phyloP scores from a whole-genome alignment of 495 filamentous ascomycete genomes.

The Trichoderma reesei region DNA sequence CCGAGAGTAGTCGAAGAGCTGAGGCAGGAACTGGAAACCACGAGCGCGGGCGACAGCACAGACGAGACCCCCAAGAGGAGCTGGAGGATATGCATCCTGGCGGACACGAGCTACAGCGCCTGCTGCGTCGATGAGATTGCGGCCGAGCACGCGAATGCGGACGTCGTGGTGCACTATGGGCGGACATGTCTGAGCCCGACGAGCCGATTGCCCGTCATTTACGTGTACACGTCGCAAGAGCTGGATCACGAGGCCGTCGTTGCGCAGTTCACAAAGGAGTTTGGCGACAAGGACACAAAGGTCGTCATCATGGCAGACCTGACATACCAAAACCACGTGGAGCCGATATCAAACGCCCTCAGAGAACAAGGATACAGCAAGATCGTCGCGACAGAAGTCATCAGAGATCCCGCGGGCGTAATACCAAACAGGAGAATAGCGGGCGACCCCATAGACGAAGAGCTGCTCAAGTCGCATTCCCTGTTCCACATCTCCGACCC shows the following conservation, averaged over 20 bases:
- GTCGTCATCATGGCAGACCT: constrained; percentile 85
- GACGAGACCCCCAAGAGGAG: no score
- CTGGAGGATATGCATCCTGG: constrained; percentile 68
- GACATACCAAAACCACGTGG: constrained; percentile 66
- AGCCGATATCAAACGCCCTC: constrained; percentile 40
- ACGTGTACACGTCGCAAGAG: constrained; percentile 71
- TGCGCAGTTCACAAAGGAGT: constrained; percentile 56
- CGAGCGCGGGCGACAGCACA: background rate
- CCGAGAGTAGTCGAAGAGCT: constrained; percentile 68
- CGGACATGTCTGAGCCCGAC: constrained; percentile 87
- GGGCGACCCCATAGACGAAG: constrained; percentile 15
- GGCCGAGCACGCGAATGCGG: constrained; percentile 84
- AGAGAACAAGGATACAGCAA: constrained; percentile 54
- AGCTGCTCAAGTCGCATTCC: constrained; percentile 56
- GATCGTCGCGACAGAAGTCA: constrained; percentile 56
- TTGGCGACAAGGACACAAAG: constrained; percentile 50
- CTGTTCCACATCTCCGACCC: constrained; percentile 88
- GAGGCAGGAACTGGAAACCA: constrained; percentile 39
- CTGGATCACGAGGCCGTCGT: constrained; percentile 50
- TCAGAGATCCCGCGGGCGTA: constrained; percentile 67
- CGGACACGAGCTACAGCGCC: constrained; percentile 91
- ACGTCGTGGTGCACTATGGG: constrained; percentile 92
- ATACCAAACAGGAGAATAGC: constrained; percentile 70
- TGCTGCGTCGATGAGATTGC: constrained; percentile 98
- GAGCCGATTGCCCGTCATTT: constrained; percentile 77